phyloP scores from a whole-genome alignment of 2,329 filamentous ascomycete species.

The Cytospora chrysosperma region DNA sequence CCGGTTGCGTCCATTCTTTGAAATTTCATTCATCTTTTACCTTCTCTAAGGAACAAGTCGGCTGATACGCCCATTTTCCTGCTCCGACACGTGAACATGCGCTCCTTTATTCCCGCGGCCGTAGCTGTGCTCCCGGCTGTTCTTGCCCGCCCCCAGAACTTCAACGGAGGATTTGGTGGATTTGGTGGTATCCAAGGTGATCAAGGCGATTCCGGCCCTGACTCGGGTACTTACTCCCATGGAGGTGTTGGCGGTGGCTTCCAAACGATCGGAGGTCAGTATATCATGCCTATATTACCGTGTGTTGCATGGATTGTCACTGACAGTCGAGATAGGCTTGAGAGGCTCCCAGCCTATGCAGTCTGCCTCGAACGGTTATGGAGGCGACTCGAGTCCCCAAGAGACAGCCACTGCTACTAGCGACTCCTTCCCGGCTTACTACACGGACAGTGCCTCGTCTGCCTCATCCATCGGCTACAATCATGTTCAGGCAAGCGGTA shows the following conservation, averaged over 20 bases:
- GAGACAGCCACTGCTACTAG: not conserved
- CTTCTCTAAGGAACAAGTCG: not conserved
- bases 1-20: conserved; percentile 22
- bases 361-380: not conserved
- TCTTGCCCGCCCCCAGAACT: conserved; percentile 7
- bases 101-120: conserved; percentile 6
- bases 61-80: not conserved
- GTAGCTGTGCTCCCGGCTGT: conserved; percentile 15
- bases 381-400: not conserved
- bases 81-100: conserved; percentile 2
- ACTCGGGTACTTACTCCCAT: not conserved
- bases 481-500: conserved; percentile 4
- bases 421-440: not conserved
- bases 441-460: not conserved
- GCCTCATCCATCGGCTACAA: not conserved
- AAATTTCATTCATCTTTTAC: not conserved
- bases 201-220: not conserved
- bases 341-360: not conserved
- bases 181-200: not conserved
- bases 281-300: not conserved
- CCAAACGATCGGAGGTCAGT: not conserved
- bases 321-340: not conserved
- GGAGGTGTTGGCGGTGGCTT: not conserved
- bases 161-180: conserved; percentile 1
- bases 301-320: not conserved